Evolutionary conservation across 1,284 basidiomycete species (phyloP), one percentile per base, ranked within the genome.

Genomic region (Microbotryomycetes sp.): DNA sequence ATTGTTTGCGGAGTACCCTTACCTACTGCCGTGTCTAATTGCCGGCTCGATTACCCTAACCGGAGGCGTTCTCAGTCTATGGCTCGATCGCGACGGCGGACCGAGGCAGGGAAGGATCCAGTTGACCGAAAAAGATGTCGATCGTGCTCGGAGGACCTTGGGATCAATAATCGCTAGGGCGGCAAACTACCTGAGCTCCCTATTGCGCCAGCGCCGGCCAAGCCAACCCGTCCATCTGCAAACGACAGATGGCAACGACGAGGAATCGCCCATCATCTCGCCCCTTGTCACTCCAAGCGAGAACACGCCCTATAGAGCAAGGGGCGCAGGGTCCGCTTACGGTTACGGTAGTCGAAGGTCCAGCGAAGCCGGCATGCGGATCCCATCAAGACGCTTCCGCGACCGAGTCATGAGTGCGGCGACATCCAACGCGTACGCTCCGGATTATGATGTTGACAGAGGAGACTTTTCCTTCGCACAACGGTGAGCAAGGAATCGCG

Each of bases 31-130:
- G 0, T 92, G 90, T 69, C 76, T 81, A n/a, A 77, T 94, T 23
- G 74, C 75, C 3, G 72, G 74, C 13, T 67, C 66, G 23, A 73
- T 76, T 52, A 77, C 76, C 7, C 65, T 76, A 30, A 62, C 75
- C 81, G 94, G 93, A 16, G 86, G 91, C 1, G 73, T 96, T 52
- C 79, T 98, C 27, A 85, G 86, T 0, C 84, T 92, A 62, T 96
- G 97, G 79, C 83, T 98, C 51, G 88, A 85, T 18, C 85, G 82
- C 66, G 91, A 98, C 73, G 93, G 90, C 59, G 91, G 92, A 28
- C 87, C 90, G 24, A 82, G 88, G 45, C 83, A 87, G 62, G 90
- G 91, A 9, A 82, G 84, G 0, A 93, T 97, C 67, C 84, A 83
- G 28, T 82, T 97, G 11, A 80, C 81, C 0, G 89, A 91, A 74